Conservation (phyloP, 2,329 filamentous ascomycete species). For the Cladobotryum protrusum region DNA sequence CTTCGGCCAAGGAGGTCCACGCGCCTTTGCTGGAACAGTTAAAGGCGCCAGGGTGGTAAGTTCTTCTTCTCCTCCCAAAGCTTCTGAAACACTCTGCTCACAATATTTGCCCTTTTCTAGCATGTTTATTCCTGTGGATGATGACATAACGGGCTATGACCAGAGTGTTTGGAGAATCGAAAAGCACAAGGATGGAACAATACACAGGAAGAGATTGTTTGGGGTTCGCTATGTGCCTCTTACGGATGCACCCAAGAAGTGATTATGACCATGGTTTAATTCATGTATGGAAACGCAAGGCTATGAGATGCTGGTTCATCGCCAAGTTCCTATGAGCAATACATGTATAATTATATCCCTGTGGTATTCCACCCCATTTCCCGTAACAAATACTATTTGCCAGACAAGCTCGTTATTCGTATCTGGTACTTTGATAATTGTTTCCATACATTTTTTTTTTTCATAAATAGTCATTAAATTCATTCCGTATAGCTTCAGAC, state of each 20-base stretch:
- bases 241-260: slow-evolving; percentile 55
- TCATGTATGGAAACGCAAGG: too few relatives aligned
- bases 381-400: too few relatives aligned
- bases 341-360: too few relatives aligned
- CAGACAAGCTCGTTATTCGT: too few relatives aligned
- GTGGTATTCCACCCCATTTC: too few relatives aligned
- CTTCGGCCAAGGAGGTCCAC: slow-evolving; percentile 71
- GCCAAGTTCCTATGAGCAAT: too few relatives aligned
- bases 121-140: slow-evolving; percentile 72
- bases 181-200: slow-evolving; percentile 58
- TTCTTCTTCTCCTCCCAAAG: not conserved
- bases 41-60: slow-evolving; percentile 62
- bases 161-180: slow-evolving; percentile 72
- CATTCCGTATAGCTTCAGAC: not conserved
- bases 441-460: too few relatives aligned
- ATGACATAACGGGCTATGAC: slow-evolving; percentile 35
- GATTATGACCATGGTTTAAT: not conserved
- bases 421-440: too few relatives aligned
- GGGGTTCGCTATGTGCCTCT: slow-evolving; percentile 73
- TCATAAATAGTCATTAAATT: not conserved
- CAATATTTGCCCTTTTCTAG: slow-evolving; percentile 25
- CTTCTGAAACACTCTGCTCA: not conserved
- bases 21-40: slow-evolving; percentile 69
- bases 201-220: slow-evolving; percentile 57
- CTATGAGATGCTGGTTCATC: too few relatives aligned